Evolutionary conservation across 2,329 filamentous ascomycete species (phyloP).

Genomic region (Pseudocercospora ulei): DNA sequence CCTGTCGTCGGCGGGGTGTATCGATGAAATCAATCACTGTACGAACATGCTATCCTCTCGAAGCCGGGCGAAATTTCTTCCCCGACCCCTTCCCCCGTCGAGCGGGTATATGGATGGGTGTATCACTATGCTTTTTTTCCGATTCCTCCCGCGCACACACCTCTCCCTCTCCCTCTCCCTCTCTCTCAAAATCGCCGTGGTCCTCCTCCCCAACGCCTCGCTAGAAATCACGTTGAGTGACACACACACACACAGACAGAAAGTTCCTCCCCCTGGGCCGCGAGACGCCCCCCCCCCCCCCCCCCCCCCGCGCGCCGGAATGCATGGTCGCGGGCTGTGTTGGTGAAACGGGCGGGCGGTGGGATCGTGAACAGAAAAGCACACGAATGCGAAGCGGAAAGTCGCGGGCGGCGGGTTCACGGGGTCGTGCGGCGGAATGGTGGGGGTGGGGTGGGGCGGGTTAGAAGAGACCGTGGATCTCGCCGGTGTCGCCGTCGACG

Average conservation of each 20-base stretch:
- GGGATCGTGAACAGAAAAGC: slow-evolving; percentile 6
- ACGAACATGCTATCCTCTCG: too few relatives aligned
- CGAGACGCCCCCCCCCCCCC: slow-evolving; percentile 13
- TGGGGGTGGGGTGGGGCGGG: neutral
- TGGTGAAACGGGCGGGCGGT: slow-evolving; percentile 21
- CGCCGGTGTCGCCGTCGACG: slow-evolving; percentile 46
- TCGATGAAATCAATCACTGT: too few relatives aligned
- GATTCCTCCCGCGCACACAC: too few relatives aligned
- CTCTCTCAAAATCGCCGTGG: neutral
- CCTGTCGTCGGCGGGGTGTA: too few relatives aligned
- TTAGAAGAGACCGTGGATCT: slow-evolving; percentile 70
- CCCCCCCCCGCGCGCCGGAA: too few relatives aligned
- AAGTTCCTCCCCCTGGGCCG: slow-evolving; percentile 9
- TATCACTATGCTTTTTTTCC: too few relatives aligned
- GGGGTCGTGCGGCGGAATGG: slow-evolving; percentile 4
- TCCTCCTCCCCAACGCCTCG: slow-evolving; percentile 20
- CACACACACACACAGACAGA: slow-evolving; percentile 5
- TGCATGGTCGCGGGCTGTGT: slow-evolving; percentile 18
- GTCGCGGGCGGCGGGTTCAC: slow-evolving; percentile 15
- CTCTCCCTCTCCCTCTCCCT: too few relatives aligned
- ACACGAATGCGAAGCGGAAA: neutral
- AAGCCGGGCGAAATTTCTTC: too few relatives aligned
- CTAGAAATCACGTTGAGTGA: slow-evolving; percentile 24
- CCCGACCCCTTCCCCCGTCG: too few relatives aligned
- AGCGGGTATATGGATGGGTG: too few relatives aligned